Base-by-base conservation (phyloP, 768 basidiomycete species). In the Boletus rex-veris region DNA sequence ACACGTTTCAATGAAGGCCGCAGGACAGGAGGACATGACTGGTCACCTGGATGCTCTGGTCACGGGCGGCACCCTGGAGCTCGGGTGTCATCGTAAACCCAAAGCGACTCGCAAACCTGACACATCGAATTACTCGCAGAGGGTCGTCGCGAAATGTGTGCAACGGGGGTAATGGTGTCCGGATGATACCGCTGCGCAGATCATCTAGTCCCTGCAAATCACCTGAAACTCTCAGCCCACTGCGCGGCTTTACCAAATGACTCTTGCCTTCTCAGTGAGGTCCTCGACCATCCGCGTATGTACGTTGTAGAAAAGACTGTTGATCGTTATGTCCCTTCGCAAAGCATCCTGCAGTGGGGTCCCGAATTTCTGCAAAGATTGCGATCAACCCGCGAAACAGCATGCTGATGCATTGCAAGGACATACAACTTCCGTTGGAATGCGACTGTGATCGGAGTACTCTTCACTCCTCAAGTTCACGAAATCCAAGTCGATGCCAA, bases 141-240 rank as follows among this genome's bases (percentile, higher is more conserved):
- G 97, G 97, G 70, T 99, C 97, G 62, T 99, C 97, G 24, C 82
- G 72, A 64, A 98, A 98, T 3, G 97, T 99, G 67, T 93, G 83
- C 59, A 74, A 68, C 2, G 97, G 92, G 4, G 90, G 77, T 19
- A 98, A 72, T 2, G 97, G 97, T 0, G 97, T 98, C 15, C 97
- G 82, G 45, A 98, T 86, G 39, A 86, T 74, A 3, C 91, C 88
- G 39, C 81, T 71, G 31, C 77, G 80, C 4, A 99, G 75, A 70
- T 99, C 97, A n/a, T 82, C 73, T 37, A 98, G 73, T 19, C 97
- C 97, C 86, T 92, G 52, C 19, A 39, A 48, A 31, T n/a, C 26
- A 37, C 30, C 49, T 50, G 56, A 21, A 52, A 37, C 50, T 43
- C 50, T 54, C 52, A 58, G 54, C 47, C 24, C 52, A 48, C 24